Conservation (phyloP, 2,329 filamentous ascomycete genomes). For the Penicillium decumbens region DNA sequence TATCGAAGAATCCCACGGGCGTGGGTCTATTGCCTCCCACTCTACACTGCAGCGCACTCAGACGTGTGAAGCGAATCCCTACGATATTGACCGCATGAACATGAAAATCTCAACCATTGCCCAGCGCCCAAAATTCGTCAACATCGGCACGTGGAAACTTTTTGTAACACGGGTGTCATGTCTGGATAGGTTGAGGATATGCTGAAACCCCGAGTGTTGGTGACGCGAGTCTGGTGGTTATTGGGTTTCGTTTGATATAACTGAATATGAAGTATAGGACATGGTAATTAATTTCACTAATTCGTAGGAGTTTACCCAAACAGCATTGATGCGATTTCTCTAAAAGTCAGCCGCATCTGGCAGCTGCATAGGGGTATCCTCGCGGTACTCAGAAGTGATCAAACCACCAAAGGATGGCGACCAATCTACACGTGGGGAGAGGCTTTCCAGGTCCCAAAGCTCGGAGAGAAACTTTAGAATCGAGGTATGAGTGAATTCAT, state of each 20-base stretch:
- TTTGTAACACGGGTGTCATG: slow-evolving; percentile 1
- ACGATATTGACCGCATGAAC: slow-evolving; percentile 32
- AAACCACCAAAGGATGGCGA: slow-evolving; percentile 37
- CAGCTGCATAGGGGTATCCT: slow-evolving; percentile 26
- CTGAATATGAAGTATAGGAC: neutral
- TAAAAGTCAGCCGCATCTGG: slow-evolving; percentile 22
- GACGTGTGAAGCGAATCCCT: slow-evolving; percentile 29
- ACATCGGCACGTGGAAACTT: slow-evolving; percentile 4
- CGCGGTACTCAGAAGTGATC: slow-evolving; percentile 23
- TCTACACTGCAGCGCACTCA: slow-evolving; percentile 10
- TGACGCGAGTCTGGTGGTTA: neutral
- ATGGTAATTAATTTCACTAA: neutral
- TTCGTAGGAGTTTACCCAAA: neutral
- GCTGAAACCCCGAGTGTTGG: neutral
- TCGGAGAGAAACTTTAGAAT: slow-evolving; percentile 43
- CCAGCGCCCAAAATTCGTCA: slow-evolving; percentile 13
- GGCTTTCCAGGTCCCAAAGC: slow-evolving; percentile 41
- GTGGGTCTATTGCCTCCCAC: slow-evolving; percentile 5
- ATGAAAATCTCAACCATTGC: slow-evolving; percentile 28
- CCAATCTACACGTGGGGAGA: slow-evolving; percentile 38
- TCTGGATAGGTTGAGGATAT: neutral
- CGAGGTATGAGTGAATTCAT: slow-evolving; percentile 45
- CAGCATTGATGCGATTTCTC: neutral
- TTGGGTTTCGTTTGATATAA: neutral
- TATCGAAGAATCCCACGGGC: neutral